These are phyloP conservation scores for Laetiporus sulphureus DNA, from an alignment of 1,284 basidiomycete genomes.

Conservation along the genomic window DNA sequence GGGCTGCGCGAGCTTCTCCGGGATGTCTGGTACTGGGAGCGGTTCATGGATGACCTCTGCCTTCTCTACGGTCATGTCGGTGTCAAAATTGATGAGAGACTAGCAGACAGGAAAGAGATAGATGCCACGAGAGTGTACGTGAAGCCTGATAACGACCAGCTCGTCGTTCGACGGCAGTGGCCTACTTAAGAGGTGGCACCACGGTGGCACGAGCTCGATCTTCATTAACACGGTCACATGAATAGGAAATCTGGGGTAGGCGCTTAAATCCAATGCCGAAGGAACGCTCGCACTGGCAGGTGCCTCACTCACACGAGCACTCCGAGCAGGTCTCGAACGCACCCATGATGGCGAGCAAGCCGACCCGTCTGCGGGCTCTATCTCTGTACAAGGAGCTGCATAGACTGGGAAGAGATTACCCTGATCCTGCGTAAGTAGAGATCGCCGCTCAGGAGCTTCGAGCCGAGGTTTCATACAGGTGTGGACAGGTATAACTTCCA, in stretches of 20 bases:
- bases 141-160: too few species aligned
- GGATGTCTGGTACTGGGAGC: slow-evolving; percentile 11
- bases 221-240: too few species aligned
- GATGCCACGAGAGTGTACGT: too few species aligned
- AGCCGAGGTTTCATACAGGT: background rate
- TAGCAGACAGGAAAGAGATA: too few species aligned
- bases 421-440: slow-evolving; percentile 61
- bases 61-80: slow-evolving; percentile 1
- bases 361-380: slow-evolving; percentile 50
- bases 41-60: slow-evolving; percentile 12
- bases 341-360: slow-evolving; percentile 30
- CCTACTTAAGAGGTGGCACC: too few species aligned
- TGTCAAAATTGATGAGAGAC: background rate
- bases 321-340: too few species aligned
- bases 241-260: too few species aligned
- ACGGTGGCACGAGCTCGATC: too few species aligned
- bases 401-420: slow-evolving; percentile 71
- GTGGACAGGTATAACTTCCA: slow-evolving; percentile 65
- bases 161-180: too few species aligned
- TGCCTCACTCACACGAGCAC: too few species aligned
- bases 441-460: background rate
- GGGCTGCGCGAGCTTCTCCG: slow-evolving; percentile 11
- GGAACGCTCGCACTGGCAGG: too few species aligned
- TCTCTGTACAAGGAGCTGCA: slow-evolving; percentile 75
- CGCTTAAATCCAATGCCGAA: too few species aligned